These are phyloP conservation scores for Fomitopsis schrenkii DNA, from an alignment of 1,284 basidiomycete species.

Conservation along the genomic window DNA sequence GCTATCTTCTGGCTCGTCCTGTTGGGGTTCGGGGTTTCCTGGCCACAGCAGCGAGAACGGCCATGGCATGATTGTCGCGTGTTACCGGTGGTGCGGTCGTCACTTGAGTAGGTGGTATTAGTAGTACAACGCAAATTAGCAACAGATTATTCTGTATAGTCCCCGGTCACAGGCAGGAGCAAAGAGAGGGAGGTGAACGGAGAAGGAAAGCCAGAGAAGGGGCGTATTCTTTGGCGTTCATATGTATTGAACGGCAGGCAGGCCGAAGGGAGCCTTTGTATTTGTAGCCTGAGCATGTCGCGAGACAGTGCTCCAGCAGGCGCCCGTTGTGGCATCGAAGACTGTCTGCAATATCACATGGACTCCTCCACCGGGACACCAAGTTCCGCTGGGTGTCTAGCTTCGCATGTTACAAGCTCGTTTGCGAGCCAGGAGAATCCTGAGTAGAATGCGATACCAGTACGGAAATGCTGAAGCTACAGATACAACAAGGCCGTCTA, in stretches of 20 bases:
- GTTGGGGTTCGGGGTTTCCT: slow-evolving; percentile 1
- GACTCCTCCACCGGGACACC: neutral
- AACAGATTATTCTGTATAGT: neutral
- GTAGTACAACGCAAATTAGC: neutral
- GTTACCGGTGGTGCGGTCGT: neutral
- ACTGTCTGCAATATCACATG: neutral
- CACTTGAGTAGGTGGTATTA: neutral
- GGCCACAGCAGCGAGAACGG: slow-evolving; percentile 22
- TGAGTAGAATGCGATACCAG: too few species aligned
- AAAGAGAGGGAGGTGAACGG: neutral
- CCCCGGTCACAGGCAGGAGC: neutral
- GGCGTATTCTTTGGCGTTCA: neutral
- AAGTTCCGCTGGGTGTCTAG: neutral
- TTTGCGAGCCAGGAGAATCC: neutral
- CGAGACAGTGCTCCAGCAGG: neutral
- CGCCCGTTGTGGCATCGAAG: neutral
- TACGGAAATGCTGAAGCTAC: neutral
- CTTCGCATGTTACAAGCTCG: neutral
- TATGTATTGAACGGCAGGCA: neutral
- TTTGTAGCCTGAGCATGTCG: neutral
- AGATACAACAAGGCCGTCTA: neutral
- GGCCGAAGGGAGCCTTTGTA: neutral
- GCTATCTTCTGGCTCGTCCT: neutral
- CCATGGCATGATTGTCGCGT: slow-evolving; percentile 22
- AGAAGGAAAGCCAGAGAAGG: neutral